Evolutionary conservation across 2,329 filamentous ascomycete genomes (phyloP).

Genomic region (Fusarium coicis): DNA sequence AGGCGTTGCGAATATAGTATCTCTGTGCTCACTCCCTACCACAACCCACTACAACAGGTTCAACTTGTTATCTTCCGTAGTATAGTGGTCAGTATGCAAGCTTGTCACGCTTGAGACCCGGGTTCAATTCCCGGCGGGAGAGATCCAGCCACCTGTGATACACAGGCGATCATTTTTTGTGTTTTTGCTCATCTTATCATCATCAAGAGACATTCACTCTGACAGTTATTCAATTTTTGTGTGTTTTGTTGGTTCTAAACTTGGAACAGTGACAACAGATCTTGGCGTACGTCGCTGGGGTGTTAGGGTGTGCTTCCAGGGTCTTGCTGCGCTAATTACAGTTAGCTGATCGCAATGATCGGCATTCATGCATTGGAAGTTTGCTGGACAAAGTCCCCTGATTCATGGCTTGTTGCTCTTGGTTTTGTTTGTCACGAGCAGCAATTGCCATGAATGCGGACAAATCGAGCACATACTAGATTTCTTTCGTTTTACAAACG

Average conservation of each 20-base stretch:
- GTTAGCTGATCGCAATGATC: not conserved
- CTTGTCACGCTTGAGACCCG: constrained; percentile 28
- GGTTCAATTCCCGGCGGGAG: constrained; percentile 26
- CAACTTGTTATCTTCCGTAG: constrained; percentile 18
- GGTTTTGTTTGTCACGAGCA: not conserved
- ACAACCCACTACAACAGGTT: constrained; percentile 8
- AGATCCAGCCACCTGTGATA: constrained; percentile 25
- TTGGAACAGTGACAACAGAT: not conserved
- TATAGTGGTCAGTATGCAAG: constrained; percentile 30
- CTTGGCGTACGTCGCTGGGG: not conserved
- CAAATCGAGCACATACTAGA: too few relatives aligned
- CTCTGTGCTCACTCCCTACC: rapidly evolving
- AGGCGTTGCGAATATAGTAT: not conserved
- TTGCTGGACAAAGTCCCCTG: not conserved
- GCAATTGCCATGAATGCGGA: not conserved
- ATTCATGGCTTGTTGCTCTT: not conserved
- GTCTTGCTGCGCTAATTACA: constrained; percentile 6
- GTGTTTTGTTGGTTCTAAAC: not conserved
- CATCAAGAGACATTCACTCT: not conserved
- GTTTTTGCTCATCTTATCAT: rapidly evolving
- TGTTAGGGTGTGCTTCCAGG: not conserved
- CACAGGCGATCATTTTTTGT: constrained; percentile 7
- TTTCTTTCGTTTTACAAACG: too few relatives aligned
- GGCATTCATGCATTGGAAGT: not conserved
- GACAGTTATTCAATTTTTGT: not conserved